Base-by-base conservation (phyloP, 129 eudicot genomes). In the Chrysanthemum lavandulifolium region DNA sequence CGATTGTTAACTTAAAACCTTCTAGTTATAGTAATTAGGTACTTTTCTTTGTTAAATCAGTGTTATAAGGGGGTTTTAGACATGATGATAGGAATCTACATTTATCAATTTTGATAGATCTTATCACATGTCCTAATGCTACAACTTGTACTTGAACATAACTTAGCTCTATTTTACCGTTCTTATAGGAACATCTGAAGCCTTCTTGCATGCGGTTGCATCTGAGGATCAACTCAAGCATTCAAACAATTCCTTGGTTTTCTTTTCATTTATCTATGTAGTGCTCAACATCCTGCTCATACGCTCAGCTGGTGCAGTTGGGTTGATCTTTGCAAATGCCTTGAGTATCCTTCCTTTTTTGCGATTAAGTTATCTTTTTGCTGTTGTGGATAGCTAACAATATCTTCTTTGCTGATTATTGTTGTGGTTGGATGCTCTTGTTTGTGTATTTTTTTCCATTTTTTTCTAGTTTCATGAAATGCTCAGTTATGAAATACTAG, bases 141-240 rank as follows among this genome's bases (percentile, higher is more conserved):
- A 69, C 71, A 52, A 36, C 53, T 43, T 54, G 64, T 69, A 68
- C 63, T 36, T 33, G 72, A 64, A 36, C 78, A 12, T 67, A 45
- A 23, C 10, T 61, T 68, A 14, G 33, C 14, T 51, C 7, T 64
- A 61, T 23, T 71, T 11, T 54, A 47, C 45, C 45, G 51, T 64
- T 71, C 5, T 78, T 78, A 48, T 65, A 91, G 99, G 99, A 79
- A 95, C 99, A 68, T 88, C 99, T 15, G 99, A 95, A 83, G 97
- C 99, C 78, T 95, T 95, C 83, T 73, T 95, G 80, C 99, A 95
- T 65, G 96, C 99, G 53, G 97, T 95, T 60, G 99, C 99, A 81
- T 80, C 83, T 18, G 93, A 90, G 88, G 81, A 80, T 50, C 88
- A 90, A 77, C 89, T 90, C 48, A 95, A 88, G 63, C 86, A 82